Percentiles rank a stretch among this genome's conserved stretches.
These are phyloP conservation scores for Achaetomium macrosporum DNA, from an alignment of 2,329 filamentous ascomycete genomes.

Conservation along the genomic window DNA sequence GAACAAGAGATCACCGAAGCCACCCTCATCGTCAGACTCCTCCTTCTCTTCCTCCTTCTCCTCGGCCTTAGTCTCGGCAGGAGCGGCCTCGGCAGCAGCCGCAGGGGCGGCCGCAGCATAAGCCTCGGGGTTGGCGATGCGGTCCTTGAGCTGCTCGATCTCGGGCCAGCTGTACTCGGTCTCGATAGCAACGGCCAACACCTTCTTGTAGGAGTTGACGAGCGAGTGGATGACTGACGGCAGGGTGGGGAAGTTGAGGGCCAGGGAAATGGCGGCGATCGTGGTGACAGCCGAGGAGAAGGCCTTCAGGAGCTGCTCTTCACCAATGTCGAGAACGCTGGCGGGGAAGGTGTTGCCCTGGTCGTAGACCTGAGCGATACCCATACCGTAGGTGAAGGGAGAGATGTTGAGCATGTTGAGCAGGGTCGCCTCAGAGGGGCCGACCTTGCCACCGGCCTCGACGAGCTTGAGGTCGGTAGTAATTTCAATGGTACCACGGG, in stretches of 20 bases:
- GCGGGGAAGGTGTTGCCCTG: conserved; percentile 87
- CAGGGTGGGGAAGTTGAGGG: conserved; percentile 89
- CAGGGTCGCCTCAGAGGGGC: conserved; percentile 95
- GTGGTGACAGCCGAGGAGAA: conserved; percentile 77
- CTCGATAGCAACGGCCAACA: conserved; percentile 79
- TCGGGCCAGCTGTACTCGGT: conserved; percentile 92
- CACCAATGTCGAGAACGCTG: conserved; percentile 83
- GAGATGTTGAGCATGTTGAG: conserved; percentile 99
- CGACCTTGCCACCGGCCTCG: conserved; percentile 88
- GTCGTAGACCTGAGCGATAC: conserved; percentile 94
- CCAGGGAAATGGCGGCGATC: conserved; percentile 87
- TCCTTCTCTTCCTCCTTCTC: conserved; percentile 57
- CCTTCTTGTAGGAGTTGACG: conserved; percentile 98
- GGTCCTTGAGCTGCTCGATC: conserved; percentile 98
- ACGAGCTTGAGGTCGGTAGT: conserved; percentile 96
- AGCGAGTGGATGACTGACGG: conserved; percentile 95
- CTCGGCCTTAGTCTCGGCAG: conserved; percentile 53
- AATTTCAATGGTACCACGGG: conserved; percentile 99
- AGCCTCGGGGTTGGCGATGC: conserved; percentile 96
- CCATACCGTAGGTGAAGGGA: conserved; percentile 99
- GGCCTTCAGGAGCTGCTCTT: conserved; percentile 84
- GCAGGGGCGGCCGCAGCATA: conserved; percentile 80
- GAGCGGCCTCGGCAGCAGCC: conserved; percentile 51
- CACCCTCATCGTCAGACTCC: conserved; percentile 56
- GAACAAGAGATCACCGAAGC: conserved; percentile 76